Evolutionary conservation across 176 grass and related monocot genomes (phyloP).

Genomic region (Pontederia paniculata): DNA sequence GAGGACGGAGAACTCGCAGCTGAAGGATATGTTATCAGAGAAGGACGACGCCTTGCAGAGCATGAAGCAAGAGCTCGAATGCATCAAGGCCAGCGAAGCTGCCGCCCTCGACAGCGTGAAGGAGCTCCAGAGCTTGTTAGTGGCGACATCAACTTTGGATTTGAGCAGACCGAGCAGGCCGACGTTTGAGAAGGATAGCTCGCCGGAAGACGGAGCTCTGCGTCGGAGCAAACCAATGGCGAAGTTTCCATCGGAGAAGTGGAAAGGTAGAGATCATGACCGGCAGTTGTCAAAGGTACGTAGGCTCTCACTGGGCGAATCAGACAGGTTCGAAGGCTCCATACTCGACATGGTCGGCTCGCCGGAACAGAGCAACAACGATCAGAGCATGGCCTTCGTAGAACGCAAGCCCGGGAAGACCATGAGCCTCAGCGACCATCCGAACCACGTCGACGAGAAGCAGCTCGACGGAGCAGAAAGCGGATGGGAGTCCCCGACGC

Average conservation of each 20-base stretch:
- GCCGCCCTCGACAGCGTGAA: conserved; percentile 60
- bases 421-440: neutral
- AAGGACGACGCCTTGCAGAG: conserved; percentile 47
- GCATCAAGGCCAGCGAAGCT: conserved; percentile 50
- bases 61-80: conserved; percentile 56
- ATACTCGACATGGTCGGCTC: conserved; percentile 51
- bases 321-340: conserved; percentile 42
- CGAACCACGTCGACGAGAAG: neutral
- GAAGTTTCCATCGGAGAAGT: conserved; percentile 36
- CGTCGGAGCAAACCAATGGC: conserved; percentile 19
- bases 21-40: conserved; percentile 37
- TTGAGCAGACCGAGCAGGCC: conserved; percentile 16
- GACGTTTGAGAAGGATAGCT: neutral
- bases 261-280: neutral
- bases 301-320: conserved; percentile 29
- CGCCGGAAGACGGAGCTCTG: neutral
- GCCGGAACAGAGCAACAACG: conserved; percentile 13
- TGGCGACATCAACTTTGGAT: conserved; percentile 35
- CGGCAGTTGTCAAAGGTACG: conserved; percentile 22
- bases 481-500: conserved; percentile 1
- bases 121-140: conserved; percentile 63
- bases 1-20: conserved; percentile 37
- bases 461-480: neutral
- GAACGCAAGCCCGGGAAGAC: conserved; percentile 3
- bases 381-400: neutral